Evolutionary conservation across 768 basidiomycete species (phyloP).

Genomic region (Suillus decipiens): DNA sequence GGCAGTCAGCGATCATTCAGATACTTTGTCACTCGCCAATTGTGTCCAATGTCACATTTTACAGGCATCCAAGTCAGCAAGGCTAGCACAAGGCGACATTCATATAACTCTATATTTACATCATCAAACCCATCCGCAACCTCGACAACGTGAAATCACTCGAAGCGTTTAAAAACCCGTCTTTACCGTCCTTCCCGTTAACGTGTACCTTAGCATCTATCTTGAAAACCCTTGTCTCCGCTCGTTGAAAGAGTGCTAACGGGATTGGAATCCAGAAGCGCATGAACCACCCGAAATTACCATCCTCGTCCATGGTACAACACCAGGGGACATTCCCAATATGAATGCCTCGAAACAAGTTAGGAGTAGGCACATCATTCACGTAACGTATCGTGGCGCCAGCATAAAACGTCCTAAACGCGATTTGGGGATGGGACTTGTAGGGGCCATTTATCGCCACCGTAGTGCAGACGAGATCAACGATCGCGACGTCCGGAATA

Average conservation of each 20-base stretch:
- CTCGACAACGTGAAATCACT: conserved; percentile 45
- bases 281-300: conserved; percentile 28
- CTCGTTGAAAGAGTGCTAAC: conserved; percentile 45
- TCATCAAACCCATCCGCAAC: conserved; percentile 27
- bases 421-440: neutral
- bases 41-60: neutral
- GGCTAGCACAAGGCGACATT: neutral
- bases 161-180: conserved; percentile 19
- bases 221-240: conserved; percentile 47
- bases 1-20: neutral
- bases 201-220: conserved; percentile 41
- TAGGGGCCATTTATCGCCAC: neutral
- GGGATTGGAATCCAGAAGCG: conserved; percentile 43
- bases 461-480: conserved; percentile 24
- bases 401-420: neutral
- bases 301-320: conserved; percentile 1
- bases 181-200: conserved; percentile 18
- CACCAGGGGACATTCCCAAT: conserved; percentile 18
- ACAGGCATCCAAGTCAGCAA: neutral
- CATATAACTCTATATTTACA: neutral
- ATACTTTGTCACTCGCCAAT: neutral
- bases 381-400: conserved; percentile 9
- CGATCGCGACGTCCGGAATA: conserved; percentile 13
- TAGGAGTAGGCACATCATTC: neutral
- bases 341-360: conserved; percentile 19